Base-by-base conservation (phyloP, 2,329 filamentous ascomycete species). In the Diaporthe humulicola region DNA sequence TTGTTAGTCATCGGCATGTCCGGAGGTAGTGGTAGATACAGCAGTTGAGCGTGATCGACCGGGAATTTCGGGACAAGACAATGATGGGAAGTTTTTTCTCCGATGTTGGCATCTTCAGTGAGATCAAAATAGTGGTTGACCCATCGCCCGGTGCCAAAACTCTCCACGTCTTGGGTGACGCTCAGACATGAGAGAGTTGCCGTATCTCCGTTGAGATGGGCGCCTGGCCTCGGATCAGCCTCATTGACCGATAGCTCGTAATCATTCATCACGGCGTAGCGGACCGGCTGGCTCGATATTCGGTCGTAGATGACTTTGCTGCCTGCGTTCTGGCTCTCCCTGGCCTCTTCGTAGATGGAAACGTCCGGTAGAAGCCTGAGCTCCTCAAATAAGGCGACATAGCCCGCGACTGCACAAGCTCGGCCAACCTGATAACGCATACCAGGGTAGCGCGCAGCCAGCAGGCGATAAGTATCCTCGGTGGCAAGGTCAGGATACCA, bases 371-470 rank as follows among this genome's bases (percentile, higher is more conserved):
- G 48, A 52, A 69, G 30, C 30, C 12, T 19, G 7, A 69, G 64
- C 4, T 54, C 64, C 30, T 52, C 30, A 74, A 83, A 85, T 12
- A 86, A 77, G 33, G 78, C 76, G 15, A 50, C 50, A 67, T 85
- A 86, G 3, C 83, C 83, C 8, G 81, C 84, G 2, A 83, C 82
- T 4, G 83, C 83, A 77, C 83, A 86, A 1, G 83, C 82, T 15
- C 83, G 79, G 36, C 79, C 82, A 22, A 84, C 81, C 50, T 83
- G 81, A 61, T 85, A 85, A 9, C 75, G 50, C 80, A 84, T 79
- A 9, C 77, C 25, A 2, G 83, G 84, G 75, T 82, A 85, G 4
- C 76, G 75, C 22, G 70, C 45, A 15, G 76, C 81, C 28, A 86
- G 73, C 14, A 76, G 61, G 2, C 83, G 80, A 61, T 83, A 83